Evolutionary conservation across 495 filamentous ascomycete genomes (phyloP).

Genomic region (Lophiostoma macrostomum): DNA sequence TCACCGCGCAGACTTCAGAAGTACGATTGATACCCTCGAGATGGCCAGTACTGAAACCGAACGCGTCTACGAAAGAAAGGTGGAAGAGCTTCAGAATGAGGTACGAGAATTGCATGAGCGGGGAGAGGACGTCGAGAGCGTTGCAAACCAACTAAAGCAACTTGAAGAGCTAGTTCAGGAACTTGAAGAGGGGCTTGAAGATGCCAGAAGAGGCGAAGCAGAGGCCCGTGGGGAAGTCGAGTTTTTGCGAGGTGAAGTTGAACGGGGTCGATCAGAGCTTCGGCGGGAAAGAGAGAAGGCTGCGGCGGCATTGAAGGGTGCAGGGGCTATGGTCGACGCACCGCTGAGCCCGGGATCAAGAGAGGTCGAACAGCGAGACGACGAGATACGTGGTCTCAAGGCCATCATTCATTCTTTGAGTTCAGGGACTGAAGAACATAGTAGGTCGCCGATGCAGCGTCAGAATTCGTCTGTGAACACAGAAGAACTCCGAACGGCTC

Average conservation of each 20-base stretch:
- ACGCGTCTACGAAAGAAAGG: conserved; percentile 90
- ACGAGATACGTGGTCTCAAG: conserved; percentile 94
- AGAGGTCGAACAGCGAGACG: conserved; percentile 90
- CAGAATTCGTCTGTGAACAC: conserved; percentile 36
- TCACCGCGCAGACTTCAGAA: conserved; percentile 92
- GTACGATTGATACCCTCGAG: conserved; percentile 94
- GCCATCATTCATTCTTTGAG: conserved; percentile 96
- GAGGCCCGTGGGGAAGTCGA: conserved; percentile 96
- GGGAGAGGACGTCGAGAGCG: conserved; percentile 83
- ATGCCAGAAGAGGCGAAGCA: conserved; percentile 92
- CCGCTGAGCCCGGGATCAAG: conserved; percentile 54
- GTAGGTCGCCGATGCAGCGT: conserved; percentile 28
- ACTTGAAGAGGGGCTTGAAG: conserved; percentile 93
- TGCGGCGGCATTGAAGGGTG: conserved; percentile 57
- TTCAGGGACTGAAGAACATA: conserved; percentile 49
- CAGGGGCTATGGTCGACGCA: conserved; percentile 51
- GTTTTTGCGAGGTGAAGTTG: conserved; percentile 92
- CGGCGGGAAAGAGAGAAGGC: conserved; percentile 87
- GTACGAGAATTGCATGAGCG: conserved; percentile 76
- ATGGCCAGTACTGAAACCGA: conserved; percentile 96
- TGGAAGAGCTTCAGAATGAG: conserved; percentile 85
- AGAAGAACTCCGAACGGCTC: conserved; percentile 57
- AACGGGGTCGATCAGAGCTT: conserved; percentile 86
- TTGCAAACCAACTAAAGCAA: conserved; percentile 87
- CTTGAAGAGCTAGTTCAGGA: conserved; percentile 95